Evolutionary conservation across 352 stramenopile genomes (phyloP).

Genomic region (Achlya hypogyna): DNA sequence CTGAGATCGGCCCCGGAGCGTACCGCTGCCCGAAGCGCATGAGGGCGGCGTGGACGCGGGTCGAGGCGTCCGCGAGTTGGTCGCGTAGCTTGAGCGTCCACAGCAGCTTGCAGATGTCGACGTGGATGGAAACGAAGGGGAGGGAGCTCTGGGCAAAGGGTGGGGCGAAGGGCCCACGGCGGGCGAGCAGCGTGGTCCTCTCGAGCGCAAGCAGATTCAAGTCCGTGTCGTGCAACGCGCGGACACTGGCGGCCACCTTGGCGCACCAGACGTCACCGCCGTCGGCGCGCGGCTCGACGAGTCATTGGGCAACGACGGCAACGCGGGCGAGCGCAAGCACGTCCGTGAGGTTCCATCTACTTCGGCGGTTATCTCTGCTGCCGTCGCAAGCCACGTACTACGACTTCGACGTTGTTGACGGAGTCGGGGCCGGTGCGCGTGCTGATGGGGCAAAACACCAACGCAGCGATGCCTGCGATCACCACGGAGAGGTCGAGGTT

Average conservation of each 20-base stretch:
- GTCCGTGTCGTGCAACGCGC: not conserved
- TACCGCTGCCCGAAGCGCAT: constrained; percentile 23
- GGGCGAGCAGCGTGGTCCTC: not conserved
- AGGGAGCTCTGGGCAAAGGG: not conserved
- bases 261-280: not conserved
- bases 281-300: not conserved
- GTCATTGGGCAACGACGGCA: not conserved
- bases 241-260: not conserved
- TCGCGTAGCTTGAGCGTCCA: constrained; percentile 75
- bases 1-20: no score
- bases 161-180: not conserved
- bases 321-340: not conserved
- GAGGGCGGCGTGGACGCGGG: constrained; percentile 42
- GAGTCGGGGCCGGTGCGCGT: constrained; percentile 42
- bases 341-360: constrained; percentile 23
- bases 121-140: constrained; percentile 41
- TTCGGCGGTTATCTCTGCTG: no score
- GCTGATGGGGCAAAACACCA: constrained; percentile 51
- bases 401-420: constrained; percentile 82
- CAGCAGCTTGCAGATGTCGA: constrained; percentile 70
- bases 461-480: constrained; percentile 37
- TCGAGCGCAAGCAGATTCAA: not conserved
- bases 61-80: constrained; percentile 57
- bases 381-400: no score
- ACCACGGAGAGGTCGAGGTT: constrained; percentile 64